Conservation (phyloP, 768 basidiomycete species). For the Pleurotus giganteus region DNA sequence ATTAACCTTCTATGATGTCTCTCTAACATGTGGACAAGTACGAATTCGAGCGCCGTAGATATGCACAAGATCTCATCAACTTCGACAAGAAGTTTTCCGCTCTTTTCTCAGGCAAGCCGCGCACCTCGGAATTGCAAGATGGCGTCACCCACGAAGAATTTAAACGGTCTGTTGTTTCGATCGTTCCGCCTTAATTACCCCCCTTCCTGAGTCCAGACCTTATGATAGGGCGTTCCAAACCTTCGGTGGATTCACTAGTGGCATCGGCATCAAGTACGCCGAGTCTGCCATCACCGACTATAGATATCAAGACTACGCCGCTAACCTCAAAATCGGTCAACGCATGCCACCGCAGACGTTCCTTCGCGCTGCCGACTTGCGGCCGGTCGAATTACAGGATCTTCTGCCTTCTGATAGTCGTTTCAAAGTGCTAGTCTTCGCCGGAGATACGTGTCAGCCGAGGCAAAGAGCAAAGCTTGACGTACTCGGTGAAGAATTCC, state of each 20-base stretch:
- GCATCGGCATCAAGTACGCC: constrained; percentile 52
- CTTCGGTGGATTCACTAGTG: constrained; percentile 54
- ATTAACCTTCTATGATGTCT: neutral
- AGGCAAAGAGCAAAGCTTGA: constrained; percentile 27
- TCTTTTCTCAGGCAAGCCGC: constrained; percentile 69
- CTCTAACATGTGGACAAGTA: constrained; percentile 48
- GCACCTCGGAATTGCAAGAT: constrained; percentile 40
- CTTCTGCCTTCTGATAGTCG: constrained; percentile 47
- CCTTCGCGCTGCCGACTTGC: constrained; percentile 47
- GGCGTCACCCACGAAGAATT: constrained; percentile 57
- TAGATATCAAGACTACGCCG: constrained; percentile 34
- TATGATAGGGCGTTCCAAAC: constrained; percentile 44
- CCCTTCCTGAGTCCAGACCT: neutral
- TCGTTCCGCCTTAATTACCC: neutral
- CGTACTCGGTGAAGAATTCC: constrained; percentile 31
- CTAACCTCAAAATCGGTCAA: constrained; percentile 45
- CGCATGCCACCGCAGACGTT: constrained; percentile 50
- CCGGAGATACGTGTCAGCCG: constrained; percentile 38
- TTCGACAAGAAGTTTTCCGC: constrained; percentile 67
- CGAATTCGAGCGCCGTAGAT: constrained; percentile 63
- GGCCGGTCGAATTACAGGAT: constrained; percentile 53
- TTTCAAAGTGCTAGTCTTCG: constrained; percentile 56
- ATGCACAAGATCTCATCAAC: constrained; percentile 68
- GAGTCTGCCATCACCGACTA: constrained; percentile 43
- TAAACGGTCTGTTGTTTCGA: constrained; percentile 30